These are phyloP conservation scores for Cydonia oblonga DNA, from an alignment of 331 rosid species.

Conservation along the genomic window DNA sequence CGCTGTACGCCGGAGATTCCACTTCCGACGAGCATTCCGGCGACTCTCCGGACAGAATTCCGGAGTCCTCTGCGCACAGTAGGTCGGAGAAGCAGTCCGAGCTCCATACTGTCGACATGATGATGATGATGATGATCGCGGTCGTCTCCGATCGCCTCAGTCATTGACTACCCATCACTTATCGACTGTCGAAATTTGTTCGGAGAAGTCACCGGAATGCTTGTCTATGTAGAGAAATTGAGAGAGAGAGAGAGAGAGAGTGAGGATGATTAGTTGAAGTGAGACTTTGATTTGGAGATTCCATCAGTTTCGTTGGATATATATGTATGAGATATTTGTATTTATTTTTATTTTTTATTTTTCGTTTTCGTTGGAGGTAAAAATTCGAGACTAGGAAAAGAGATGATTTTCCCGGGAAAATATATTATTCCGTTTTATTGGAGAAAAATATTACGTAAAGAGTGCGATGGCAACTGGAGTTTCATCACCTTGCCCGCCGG, in stretches of 20 bases:
- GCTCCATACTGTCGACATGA: conserved; percentile 78
- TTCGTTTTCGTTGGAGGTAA: neutral
- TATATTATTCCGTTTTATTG: neutral
- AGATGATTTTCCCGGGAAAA: conserved; percentile 2
- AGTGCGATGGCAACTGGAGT: neutral
- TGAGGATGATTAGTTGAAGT: neutral
- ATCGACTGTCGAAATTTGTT: neutral
- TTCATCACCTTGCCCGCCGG: neutral
- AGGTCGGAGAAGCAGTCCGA: conserved; percentile 55
- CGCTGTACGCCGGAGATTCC: conserved; percentile 32
- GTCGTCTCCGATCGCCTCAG: neutral
- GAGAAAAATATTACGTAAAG: conserved; percentile 8
- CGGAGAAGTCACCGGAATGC: conserved; percentile 34
- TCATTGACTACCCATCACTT: conserved; percentile 54
- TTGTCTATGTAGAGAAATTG: neutral
- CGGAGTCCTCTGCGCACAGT: conserved; percentile 75
- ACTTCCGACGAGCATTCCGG: conserved; percentile 52
- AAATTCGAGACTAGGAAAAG: neutral
- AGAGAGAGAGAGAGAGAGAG: conserved; percentile 1
- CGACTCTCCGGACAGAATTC: conserved; percentile 48
- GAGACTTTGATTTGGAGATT: conserved; percentile 24
- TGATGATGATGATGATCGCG: neutral
- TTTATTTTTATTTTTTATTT: neutral
- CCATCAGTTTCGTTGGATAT: conserved; percentile 33
- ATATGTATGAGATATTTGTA: conserved; percentile 34